phyloP scores from a whole-genome alignment of 805 yeast genomes.

The Ogataea paraovalis region DNA sequence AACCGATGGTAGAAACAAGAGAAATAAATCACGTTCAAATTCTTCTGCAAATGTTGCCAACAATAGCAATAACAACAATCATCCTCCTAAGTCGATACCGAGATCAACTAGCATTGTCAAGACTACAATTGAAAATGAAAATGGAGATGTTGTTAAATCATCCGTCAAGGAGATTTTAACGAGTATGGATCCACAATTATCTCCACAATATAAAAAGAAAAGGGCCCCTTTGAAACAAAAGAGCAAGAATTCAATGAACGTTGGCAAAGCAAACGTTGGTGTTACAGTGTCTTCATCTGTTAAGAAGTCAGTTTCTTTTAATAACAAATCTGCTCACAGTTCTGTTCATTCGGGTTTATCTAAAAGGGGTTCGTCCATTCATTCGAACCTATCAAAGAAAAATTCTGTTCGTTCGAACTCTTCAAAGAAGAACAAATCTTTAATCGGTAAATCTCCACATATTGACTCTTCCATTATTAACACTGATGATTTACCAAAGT shows the following conservation, averaged over 20 bases:
- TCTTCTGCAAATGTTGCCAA: background rate
- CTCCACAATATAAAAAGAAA: constrained; percentile 9
- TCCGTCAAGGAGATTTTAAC: constrained; percentile 29
- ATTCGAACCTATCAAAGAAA: constrained; percentile 2
- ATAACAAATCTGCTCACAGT: constrained; percentile 13
- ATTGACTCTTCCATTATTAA: constrained; percentile 13
- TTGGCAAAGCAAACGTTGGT: constrained; percentile 28
- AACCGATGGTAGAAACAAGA: constrained; percentile 14
- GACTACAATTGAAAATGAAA: constrained; percentile 32
- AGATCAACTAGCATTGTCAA: constrained; percentile 30
- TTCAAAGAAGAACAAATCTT: background rate
- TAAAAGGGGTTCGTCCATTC: constrained; percentile 3
- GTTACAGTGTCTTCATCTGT: constrained; percentile 47
- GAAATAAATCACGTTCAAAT: constrained; percentile 5
- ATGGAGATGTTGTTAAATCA: constrained; percentile 29
- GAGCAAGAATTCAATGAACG: constrained; percentile 10
- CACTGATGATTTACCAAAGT: constrained; percentile 24
- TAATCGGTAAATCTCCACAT: constrained; percentile 3
- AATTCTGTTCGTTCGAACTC: background rate
- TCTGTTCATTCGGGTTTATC: constrained; percentile 5
- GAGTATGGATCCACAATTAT: background rate
- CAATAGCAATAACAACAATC: background rate
- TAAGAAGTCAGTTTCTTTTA: constrained; percentile 46
- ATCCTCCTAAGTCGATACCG: constrained; percentile 13
- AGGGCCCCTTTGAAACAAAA: constrained; percentile 12